Evolutionary conservation across 2,329 filamentous ascomycete species (phyloP).

Genomic region (Alternaria viburni): DNA sequence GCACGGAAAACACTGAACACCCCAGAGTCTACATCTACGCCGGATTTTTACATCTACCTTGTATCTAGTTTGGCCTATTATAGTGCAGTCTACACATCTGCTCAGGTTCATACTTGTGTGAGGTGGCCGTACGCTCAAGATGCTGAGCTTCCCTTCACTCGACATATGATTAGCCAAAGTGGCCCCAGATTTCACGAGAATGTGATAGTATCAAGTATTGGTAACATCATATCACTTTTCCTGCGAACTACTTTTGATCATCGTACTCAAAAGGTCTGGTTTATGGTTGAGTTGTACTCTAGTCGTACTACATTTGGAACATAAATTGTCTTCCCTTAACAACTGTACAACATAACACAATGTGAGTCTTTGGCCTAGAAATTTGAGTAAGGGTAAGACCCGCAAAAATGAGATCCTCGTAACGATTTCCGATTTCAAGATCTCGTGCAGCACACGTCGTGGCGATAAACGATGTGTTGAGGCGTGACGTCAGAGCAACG

Average conservation of each 20-base stretch:
- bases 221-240: neutral
- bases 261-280: neutral
- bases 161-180: neutral
- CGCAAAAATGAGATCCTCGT: neutral
- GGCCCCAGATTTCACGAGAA: neutral
- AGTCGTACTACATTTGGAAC: neutral
- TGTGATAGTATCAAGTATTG: neutral
- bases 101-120: neutral
- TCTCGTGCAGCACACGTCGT: neutral
- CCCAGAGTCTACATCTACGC: neutral
- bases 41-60: neutral
- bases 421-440: neutral
- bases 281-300: neutral
- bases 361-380: neutral
- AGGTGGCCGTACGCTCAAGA: neutral
- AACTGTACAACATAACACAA: neutral
- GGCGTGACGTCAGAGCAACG: conserved; percentile 37
- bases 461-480: conserved; percentile 9
- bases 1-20: neutral
- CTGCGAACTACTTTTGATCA: neutral
- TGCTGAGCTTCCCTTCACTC: neutral
- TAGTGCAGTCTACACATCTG: neutral
- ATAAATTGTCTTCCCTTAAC: neutral
- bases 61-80: neutral
- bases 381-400: neutral